Percentiles rank a stretch among this genome's conserved stretches.
Evolutionary conservation across 495 filamentous ascomycete species (phyloP).

Genomic region (Penicillium turbatum): DNA sequence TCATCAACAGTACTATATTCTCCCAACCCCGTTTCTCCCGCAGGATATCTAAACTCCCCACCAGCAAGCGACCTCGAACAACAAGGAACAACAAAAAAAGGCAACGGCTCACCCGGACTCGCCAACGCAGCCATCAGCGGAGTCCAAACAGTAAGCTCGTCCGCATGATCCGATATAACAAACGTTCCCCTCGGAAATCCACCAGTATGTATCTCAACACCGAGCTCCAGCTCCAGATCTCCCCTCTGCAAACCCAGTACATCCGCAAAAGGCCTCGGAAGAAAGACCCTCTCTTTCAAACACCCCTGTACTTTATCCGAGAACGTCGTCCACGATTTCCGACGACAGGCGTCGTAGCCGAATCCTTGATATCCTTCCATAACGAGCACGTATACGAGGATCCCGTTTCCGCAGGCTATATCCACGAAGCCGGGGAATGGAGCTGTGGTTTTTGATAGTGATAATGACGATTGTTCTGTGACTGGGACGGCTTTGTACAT

Average conservation of each 20-base stretch:
- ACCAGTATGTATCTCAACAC: constrained; percentile 57
- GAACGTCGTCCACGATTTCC: constrained; percentile 81
- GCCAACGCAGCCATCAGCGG: constrained; percentile 78
- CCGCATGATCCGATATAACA: constrained; percentile 93
- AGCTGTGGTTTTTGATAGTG: constrained; percentile 1
- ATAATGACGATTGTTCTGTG: constrained; percentile 10
- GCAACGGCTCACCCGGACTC: constrained; percentile 44
- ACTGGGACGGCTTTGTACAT: constrained; percentile 59
- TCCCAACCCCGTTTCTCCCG: constrained; percentile 33
- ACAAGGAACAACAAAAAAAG: constrained; percentile 91
- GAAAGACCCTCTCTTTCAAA: constrained; percentile 67
- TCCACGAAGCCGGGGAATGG: constrained; percentile 88
- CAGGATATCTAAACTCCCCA: constrained; percentile 62
- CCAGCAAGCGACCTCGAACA: constrained; percentile 87
- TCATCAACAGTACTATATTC: neutral
- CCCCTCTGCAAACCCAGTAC: neutral
- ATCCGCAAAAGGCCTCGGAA: constrained; percentile 58
- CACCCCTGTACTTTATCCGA: constrained; percentile 46
- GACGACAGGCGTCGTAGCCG: constrained; percentile 81
- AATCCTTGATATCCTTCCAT: constrained; percentile 80
- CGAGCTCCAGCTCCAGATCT: constrained; percentile 9
- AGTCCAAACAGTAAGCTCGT: constrained; percentile 94
- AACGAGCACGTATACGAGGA: constrained; percentile 80
- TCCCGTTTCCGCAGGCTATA: constrained; percentile 91
- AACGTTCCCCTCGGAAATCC: constrained; percentile 73